Percentiles rank a stretch among this genome's conserved stretches.
These are phyloP conservation scores for Arthonia radiata DNA, from an alignment of 495 filamentous ascomycete species.

Conservation along the genomic window DNA sequence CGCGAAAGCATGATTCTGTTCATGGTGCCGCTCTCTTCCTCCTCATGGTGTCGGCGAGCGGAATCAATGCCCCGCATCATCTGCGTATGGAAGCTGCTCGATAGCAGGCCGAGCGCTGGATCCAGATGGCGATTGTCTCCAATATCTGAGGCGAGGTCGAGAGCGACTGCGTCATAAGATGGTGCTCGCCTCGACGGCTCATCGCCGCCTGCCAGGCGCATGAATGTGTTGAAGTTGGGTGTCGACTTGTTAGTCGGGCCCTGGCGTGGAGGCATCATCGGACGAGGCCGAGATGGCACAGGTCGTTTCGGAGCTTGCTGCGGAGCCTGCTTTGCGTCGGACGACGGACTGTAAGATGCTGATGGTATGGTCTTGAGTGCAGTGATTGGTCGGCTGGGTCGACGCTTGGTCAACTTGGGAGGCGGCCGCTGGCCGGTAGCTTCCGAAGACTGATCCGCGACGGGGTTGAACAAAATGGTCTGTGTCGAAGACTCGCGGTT, in stretches of 20 bases:
- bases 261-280: slow-evolving; percentile 25
- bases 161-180: slow-evolving; percentile 26
- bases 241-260: slow-evolving; percentile 28
- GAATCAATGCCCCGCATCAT: slow-evolving; percentile 16
- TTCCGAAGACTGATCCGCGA: slow-evolving; percentile 10
- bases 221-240: slow-evolving; percentile 22
- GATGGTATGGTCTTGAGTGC: slow-evolving; percentile 2
- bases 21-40: slow-evolving; percentile 40
- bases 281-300: slow-evolving; percentile 19
- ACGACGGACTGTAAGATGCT: slow-evolving; percentile 2
- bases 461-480: slow-evolving; percentile 51
- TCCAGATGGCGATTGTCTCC: slow-evolving; percentile 28
- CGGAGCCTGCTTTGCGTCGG: slow-evolving; percentile 1
- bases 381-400: slow-evolving; percentile 2
- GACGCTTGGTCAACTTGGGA: slow-evolving; percentile 19
- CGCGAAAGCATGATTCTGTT: slow-evolving; percentile 65
- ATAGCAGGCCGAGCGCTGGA: slow-evolving; percentile 27
- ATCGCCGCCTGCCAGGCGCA: slow-evolving; percentile 14
- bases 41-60: too few relatives aligned
- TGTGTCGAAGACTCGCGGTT: slow-evolving; percentile 47
- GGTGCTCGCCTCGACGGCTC: slow-evolving; percentile 21
- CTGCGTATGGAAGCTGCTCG: slow-evolving; percentile 57
- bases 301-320: slow-evolving; percentile 2
- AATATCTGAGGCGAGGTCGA: slow-evolving; percentile 47
- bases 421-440: slow-evolving; percentile 13